Base-by-base conservation (phyloP, 1,284 basidiomycete species). In the Fomitiporia mediterranea region DNA sequence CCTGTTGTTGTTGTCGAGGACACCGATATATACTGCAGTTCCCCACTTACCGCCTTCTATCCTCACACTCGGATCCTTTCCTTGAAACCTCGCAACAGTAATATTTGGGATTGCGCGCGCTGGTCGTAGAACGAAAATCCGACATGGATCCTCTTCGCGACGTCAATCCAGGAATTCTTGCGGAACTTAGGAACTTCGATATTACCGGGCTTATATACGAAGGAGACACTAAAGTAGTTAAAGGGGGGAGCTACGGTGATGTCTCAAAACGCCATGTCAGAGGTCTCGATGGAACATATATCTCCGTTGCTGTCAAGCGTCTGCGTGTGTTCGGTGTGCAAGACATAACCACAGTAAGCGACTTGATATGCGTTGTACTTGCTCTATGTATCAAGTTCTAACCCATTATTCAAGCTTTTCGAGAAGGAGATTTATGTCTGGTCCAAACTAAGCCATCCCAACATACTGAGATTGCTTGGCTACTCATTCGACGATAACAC, bases 351-450 rank as follows among this genome's bases (percentile, higher is more conserved):
- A 30, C 15, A 27, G 51, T 52, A 19, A 9, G 51, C 9, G 6
- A 17, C 9, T 21, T 23, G 9, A 2, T n/a, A n/a, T n/a, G n/a
- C n/a, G n/a, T 4, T 46, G n/a, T 5, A 4, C 43, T 46, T 7
- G 2, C n/a, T 15, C 3, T 19, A 21, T 4, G 43, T 19, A 11
- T 28, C 21, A 3, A 15, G 2, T 30, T 30, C 7, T 47, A 37
- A 37, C 21, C 28, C n/a, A 28, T 1, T 27, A 8, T 27, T 49
- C n/a, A n/a, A 57, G 55, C 30, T 51, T n/a, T 28, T 52, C 4
- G 55, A 48, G 27, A 57, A 52, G 28, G 55, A 57, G 19, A 30
- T 57, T 13, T 52, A 57, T 35, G 42, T 57, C 17, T 58, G 56
- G 56, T 53, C 56, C 19, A 53, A 48, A 19, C 25, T 58, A n/a